These are phyloP conservation scores for Trametes sanguinea DNA, from an alignment of 768 basidiomycete genomes.

Conservation along the genomic window DNA sequence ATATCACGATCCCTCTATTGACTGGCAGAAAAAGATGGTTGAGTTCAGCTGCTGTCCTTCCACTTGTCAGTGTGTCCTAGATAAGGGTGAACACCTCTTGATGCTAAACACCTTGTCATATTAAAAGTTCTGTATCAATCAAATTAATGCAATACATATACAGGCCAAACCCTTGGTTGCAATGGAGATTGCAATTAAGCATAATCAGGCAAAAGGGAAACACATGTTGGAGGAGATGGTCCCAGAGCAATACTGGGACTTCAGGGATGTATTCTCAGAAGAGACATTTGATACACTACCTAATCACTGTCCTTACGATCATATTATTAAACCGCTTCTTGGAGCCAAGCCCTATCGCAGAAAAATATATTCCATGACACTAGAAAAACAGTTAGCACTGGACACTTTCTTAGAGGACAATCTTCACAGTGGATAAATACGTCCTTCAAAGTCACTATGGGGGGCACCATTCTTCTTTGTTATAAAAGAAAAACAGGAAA, in stretches of 20 bases:
- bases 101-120: conserved; percentile 2
- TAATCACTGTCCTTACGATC: conserved; percentile 20
- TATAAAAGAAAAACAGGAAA: conserved; percentile 31
- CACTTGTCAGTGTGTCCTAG: conserved; percentile 1
- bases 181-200: conserved; percentile 16
- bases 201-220: not conserved
- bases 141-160: not conserved
- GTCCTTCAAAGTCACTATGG: conserved; percentile 25
- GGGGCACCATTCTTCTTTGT: conserved; percentile 35
- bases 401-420: conserved; percentile 29
- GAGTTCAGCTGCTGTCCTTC: conserved; percentile 13
- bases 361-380: conserved; percentile 24
- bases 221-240: conserved; percentile 16
- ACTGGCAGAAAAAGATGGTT: conserved; percentile 18
- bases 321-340: conserved; percentile 23
- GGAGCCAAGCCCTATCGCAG: conserved; percentile 10
- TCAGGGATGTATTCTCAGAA: conserved; percentile 6
- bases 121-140: not conserved
- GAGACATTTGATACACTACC: conserved; percentile 11
- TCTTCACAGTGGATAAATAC: conserved; percentile 24
- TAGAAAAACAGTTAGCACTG: conserved; percentile 17
- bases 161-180: not conserved
- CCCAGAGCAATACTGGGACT: conserved; percentile 13
- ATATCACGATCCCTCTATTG: conserved; percentile 25
- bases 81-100: not conserved